Evolutionary conservation across 208 protist genomes (phyloP), one percentile per base, ranked within the genome.

Genomic region (Acanthamoeba culbertsoni): DNA sequence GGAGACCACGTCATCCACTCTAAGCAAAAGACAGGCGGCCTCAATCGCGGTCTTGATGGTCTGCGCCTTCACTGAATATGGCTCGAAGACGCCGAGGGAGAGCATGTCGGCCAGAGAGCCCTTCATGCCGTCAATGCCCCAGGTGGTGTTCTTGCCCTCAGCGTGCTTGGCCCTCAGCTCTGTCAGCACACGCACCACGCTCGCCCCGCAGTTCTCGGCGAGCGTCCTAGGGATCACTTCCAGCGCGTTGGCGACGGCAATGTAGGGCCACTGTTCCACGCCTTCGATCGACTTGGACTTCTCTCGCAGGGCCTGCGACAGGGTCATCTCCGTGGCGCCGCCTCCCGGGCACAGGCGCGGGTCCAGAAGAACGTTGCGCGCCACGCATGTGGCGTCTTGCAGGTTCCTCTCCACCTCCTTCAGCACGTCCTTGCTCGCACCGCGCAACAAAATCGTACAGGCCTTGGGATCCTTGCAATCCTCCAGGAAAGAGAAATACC

Each of bases 351-450:
- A 97, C 31, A 99, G 96, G 75, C 97, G 96, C 33, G 99, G 99
- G 86, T 99, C 98, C 33, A 99, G 94, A 79, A 99, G 96, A 46
- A 99, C 98, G 97, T 99, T 99, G 63, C 99, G 97, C 28, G 98
- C 98, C 23, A 99, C 99, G 96, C 98, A 98, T 98, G 99, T 99
- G 48, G 99, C 99, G 95, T 99, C 99, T 62, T 99, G 68, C 10
- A 93, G 79, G 96, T 99, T 99, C 93, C 99, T 97, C 97, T 99
- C 98, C 94, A 99, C 98, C 97, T 99, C 99, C 93, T 99, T 99
- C 31, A 99, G 97, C n/a, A 99, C 98, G 96, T 99, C 99, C 97
- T 99, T 99, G 95, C 97, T 99, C 37, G 99, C 98, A 91, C 99
- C 99, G 93, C 99, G 98, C 18, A 99, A 97, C 7, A 99, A 73